These are phyloP conservation scores for Phytophthora boehmeriae DNA, from an alignment of 352 stramenopile genomes.

Conservation along the genomic window DNA sequence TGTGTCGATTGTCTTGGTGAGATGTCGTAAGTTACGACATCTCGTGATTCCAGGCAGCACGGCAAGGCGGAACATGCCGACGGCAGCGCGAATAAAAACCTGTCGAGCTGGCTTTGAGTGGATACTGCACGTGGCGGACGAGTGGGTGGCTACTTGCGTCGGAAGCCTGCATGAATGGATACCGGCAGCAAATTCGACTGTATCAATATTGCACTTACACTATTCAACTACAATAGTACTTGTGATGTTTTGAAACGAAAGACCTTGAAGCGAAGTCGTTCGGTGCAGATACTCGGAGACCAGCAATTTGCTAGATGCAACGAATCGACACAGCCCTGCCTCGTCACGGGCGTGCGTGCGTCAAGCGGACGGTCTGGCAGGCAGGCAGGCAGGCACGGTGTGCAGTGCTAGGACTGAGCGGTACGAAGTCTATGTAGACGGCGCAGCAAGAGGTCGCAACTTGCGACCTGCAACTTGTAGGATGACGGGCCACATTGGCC, in stretches of 20 bases:
- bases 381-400: background rate
- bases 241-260: no score
- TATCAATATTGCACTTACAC: no score
- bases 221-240: no score
- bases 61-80: background rate
- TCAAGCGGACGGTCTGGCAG: no score
- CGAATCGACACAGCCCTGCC: no score
- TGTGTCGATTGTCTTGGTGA: slow-evolving; percentile 1
- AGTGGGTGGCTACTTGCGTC: no score
- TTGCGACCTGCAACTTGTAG: background rate
- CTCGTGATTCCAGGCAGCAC: background rate
- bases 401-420: background rate
- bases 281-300: no score
- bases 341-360: no score
- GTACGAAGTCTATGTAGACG: background rate
- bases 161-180: background rate
- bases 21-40: background rate
- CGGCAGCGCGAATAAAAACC: slow-evolving; percentile 2
- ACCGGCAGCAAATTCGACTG: no score
- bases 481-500: background rate
- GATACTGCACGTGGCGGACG: no score
- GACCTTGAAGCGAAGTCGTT: no score
- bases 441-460: background rate
- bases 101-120: background rate
- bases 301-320: no score